Evolutionary conservation across 2,329 filamentous ascomycete genomes (phyloP).

Genomic region (Ascochyta lentis): DNA sequence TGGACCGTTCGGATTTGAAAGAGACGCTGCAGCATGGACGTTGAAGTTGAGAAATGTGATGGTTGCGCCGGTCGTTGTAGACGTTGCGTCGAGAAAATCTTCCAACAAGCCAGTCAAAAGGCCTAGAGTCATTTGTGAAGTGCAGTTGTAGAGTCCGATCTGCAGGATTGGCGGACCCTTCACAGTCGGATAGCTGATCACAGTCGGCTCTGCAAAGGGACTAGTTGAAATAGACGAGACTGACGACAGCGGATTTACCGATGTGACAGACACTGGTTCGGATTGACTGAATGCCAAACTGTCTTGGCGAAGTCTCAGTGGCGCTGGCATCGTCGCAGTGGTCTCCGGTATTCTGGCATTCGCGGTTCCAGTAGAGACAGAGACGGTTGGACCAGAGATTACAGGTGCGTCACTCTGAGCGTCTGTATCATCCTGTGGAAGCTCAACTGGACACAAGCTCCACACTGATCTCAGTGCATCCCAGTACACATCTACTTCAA

Average conservation of each 20-base stretch:
- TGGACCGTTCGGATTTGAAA: conserved; percentile 48
- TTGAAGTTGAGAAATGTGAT: conserved; percentile 64
- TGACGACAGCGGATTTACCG: neutral
- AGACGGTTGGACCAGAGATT: conserved; percentile 21
- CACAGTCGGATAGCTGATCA: conserved; percentile 28
- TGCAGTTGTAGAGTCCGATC: conserved; percentile 63
- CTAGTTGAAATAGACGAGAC: conserved; percentile 5
- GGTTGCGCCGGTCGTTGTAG: conserved; percentile 62
- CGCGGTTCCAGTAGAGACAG: conserved; percentile 24
- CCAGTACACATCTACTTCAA: conserved; percentile 70
- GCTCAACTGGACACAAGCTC: conserved; percentile 66
- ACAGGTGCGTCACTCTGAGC: conserved; percentile 14
- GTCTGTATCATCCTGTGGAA: conserved; percentile 46
- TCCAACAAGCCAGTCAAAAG: conserved; percentile 58
- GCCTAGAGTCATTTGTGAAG: conserved; percentile 58
- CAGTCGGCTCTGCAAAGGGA: conserved; percentile 18
- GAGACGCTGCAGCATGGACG: conserved; percentile 61
- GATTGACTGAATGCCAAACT: neutral
- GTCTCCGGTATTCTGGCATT: conserved; percentile 24
- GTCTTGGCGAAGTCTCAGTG: conserved; percentile 3
- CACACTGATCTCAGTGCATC: conserved; percentile 61
- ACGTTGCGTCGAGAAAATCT: conserved; percentile 61
- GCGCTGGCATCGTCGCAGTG: conserved; percentile 5
- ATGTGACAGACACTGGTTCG: neutral
- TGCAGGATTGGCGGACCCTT: conserved; percentile 48